phyloP scores from a whole-genome alignment of 2,329 filamentous ascomycete species.

The Fonsecaea multimorphosa region DNA sequence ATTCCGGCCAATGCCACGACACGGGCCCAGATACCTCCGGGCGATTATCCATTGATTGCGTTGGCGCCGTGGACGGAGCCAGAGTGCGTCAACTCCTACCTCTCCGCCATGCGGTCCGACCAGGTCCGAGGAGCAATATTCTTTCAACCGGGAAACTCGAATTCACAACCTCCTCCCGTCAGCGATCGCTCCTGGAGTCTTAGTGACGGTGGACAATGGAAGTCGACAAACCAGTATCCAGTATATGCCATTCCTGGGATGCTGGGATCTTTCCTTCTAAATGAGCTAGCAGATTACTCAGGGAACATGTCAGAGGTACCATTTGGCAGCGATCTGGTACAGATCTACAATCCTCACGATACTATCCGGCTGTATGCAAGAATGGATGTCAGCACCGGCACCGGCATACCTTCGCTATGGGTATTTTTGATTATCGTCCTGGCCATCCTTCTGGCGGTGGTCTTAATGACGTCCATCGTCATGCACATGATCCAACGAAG shows the following conservation, averaged over 20 bases:
- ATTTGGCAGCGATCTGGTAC: slow-evolving; percentile 42
- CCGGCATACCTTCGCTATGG: slow-evolving; percentile 76
- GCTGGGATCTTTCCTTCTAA: slow-evolving; percentile 71
- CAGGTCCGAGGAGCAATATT: slow-evolving; percentile 66
- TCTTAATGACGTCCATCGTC: slow-evolving; percentile 68
- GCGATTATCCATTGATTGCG: slow-evolving; percentile 75
- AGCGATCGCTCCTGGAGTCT: slow-evolving; percentile 73
- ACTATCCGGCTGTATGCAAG: slow-evolving; percentile 58
- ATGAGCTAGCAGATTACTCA: slow-evolving; percentile 75
- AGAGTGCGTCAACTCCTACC: slow-evolving; percentile 74
- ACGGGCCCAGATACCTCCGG: slow-evolving; percentile 66
- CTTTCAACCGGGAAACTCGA: slow-evolving; percentile 56
- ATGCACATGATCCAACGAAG: slow-evolving; percentile 81
- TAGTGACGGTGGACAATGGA: slow-evolving; percentile 74
- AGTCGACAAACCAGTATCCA: slow-evolving; percentile 71
- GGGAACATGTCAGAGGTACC: slow-evolving; percentile 66
- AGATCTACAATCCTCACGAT: slow-evolving; percentile 49
- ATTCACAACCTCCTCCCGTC: slow-evolving; percentile 67
- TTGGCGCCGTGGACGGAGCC: slow-evolving; percentile 84
- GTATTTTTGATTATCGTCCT: slow-evolving; percentile 74
- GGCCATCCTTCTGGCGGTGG: slow-evolving; percentile 71
- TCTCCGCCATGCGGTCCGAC: slow-evolving; percentile 67
- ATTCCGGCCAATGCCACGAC: slow-evolving; percentile 79
- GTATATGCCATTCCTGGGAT: slow-evolving; percentile 79
- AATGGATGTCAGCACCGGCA: slow-evolving; percentile 50